Evolutionary conservation across 441 rosid genomes (phyloP).

Genomic region (Gossypium gossypioides): DNA sequence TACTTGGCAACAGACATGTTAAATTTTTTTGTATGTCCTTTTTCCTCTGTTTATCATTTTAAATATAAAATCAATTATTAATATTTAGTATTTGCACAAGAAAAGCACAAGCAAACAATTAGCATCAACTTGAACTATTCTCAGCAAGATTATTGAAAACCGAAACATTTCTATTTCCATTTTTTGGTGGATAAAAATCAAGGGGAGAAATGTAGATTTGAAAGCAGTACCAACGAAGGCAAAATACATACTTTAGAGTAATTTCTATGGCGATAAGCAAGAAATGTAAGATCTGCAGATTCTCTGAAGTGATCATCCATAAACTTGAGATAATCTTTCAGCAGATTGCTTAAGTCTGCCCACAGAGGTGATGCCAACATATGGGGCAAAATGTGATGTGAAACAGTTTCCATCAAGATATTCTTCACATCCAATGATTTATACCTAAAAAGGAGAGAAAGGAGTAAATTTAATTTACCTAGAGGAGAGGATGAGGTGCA

Average conservation of each 20-base stretch:
- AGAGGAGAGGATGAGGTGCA: constrained; percentile 4
- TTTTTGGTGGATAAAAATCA: background rate
- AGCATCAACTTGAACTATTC: background rate
- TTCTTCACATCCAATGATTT: constrained; percentile 92
- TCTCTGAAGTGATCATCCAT: constrained; percentile 98
- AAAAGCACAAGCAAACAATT: background rate
- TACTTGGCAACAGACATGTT: background rate
- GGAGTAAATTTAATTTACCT: constrained; percentile 13
- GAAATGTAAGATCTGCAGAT: constrained; percentile 95
- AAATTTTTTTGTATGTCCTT: background rate
- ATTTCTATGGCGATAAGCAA: constrained; percentile 96
- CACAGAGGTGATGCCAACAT: constrained; percentile 82
- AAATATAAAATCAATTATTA: background rate
- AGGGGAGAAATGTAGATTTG: background rate
- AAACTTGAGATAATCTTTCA: constrained; percentile 86
- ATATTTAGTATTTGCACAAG: background rate
- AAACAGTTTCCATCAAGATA: constrained; percentile 84
- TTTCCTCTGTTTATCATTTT: background rate
- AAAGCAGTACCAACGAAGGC: constrained; percentile 4
- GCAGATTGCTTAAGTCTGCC: constrained; percentile 54
- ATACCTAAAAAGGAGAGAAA: constrained; percentile 45
- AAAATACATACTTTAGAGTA: constrained; percentile 69
- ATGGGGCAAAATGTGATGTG: constrained; percentile 81
- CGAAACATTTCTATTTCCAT: background rate
- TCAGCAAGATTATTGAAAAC: background rate